A percentile compares a stretch with the other conserved stretches of the same genome.
phyloP scores from a whole-genome alignment of 495 filamentous ascomycete species.

The Letharia lupina region DNA sequence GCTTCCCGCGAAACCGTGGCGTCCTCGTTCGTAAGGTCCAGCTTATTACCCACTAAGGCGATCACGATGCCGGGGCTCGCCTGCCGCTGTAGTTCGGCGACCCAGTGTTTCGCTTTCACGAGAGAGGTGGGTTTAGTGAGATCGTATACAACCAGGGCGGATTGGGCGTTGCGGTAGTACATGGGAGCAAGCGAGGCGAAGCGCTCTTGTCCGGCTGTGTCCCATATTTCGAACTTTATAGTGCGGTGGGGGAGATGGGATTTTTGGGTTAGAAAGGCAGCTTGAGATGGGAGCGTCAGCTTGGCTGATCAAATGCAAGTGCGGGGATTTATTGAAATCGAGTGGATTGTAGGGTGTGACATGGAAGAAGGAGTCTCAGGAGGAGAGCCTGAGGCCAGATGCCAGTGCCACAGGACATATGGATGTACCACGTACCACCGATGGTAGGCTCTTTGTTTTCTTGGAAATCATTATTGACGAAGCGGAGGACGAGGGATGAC shows the following conservation, averaged over 20 bases:
- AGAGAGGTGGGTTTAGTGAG: constrained; percentile 94
- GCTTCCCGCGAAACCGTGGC: constrained; percentile 20
- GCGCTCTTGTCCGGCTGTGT: constrained; percentile 96
- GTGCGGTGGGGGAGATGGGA: constrained; percentile 90
- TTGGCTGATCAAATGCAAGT: not conserved
- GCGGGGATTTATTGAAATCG: not conserved
- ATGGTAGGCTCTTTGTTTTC: constrained; percentile 99
- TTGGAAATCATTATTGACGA: constrained; percentile 99
- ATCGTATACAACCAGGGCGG: constrained; percentile 98
- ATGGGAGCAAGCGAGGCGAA: constrained; percentile 96
- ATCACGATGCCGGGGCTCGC: constrained; percentile 98
- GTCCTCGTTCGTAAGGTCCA: constrained; percentile 66
- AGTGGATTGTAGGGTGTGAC: not conserved
- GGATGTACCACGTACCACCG: constrained; percentile 60
- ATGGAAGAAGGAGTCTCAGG: not conserved
- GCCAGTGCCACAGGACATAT: not conserved
- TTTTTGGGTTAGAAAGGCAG: constrained; percentile 97
- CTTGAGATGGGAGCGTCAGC: constrained; percentile 36
- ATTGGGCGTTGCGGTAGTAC: constrained; percentile 99
- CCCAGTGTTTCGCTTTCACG: constrained; percentile 96
- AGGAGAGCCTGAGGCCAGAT: not conserved
- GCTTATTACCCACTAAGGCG: constrained; percentile 93
- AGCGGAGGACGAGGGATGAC: constrained; percentile 96
- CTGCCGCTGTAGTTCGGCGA: constrained; percentile 93
- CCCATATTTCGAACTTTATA: constrained; percentile 99